Base-by-base conservation (phyloP, 441 rosid species). In the Erodium texanum region DNA sequence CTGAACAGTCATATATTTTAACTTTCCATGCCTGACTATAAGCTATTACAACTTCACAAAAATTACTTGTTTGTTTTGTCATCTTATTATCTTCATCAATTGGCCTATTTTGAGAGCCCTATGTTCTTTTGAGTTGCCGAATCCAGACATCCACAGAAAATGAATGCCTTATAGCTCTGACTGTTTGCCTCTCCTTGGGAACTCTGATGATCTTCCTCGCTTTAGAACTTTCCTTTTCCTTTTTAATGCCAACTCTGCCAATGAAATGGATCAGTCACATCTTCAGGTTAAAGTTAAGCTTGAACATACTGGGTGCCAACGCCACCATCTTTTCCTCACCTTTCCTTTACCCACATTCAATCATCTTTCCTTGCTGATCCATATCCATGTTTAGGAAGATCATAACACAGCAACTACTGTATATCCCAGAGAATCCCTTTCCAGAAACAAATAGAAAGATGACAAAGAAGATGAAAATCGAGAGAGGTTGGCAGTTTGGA, bases 1-100 rank as follows among this genome's bases (percentile, higher is more conserved):
- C 70, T 22, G 15, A 58, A 58, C 9, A 20, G 14, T 58, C 7
- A 11, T 36, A 38, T 70, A 64, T 62, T n/a, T 66, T 56, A 38
- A 56, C 3, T 62, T 4, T 65, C 18, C 45, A 23, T 65, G 69
- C 54, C 66, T 18, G 29, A 9, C 63, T 58, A 43, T 43, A 43
- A 43, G 15, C 1, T 43, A 43, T 43, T 43, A 43, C 50, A 1
- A 11, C 50, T 43, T 12, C 3, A 43, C 0, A 43, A 43, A 43
- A 43, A 10, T 43, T 20, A 56, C 62, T 56, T 56, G 24, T 56
- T 56, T 56, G 62, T 20, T 56, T 56, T 24, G 24, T 10, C 61
- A 54, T 54, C 61, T 15, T 48, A 48, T 14, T 48, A 15, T 15
- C 56, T 54, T 19, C 48, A 8, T 11, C 15, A 41, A 41, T 43